Base-by-base conservation (phyloP, 1,284 basidiomycete species). In the Melampsora larici-populina region DNA sequence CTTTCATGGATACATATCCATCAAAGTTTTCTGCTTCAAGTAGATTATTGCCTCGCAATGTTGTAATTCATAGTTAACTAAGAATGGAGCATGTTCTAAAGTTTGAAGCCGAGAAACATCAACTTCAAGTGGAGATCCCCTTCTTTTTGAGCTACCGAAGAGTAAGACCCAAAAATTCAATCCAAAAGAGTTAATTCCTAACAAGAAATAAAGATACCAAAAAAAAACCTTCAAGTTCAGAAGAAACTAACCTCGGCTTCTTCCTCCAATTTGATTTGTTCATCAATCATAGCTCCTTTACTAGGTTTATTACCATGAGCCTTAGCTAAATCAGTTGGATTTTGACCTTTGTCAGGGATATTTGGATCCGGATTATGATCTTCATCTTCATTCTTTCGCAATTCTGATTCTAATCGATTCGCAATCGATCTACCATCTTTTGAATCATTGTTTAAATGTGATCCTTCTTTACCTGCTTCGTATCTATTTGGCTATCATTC, bases 201-300 rank as follows among this genome's bases (percentile, higher is more conserved):
- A 72, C 40, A 18, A 1, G 58, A 24, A 29, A 0, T n/a, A 46
- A 31, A 18, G n/a, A 17, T 36, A 60, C 24, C 24, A n/a, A 5
- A 49, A 36, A 26, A n/a, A 29, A n/a, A n/a, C n/a, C n/a, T n/a
- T n/a, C n/a, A n/a, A n/a, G n/a, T 29, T 49, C 7, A 17, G 29
- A 51, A 31, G 2, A 51, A 40, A 46, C 65, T 29, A 9, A 76
- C 73, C 65, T 68, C 51, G 15, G 64, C 65, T 33, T 76, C 73
- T 62, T 83, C 82, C 73, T 83, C 82, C 72, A 80, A 73, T 77
- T 82, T 80, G 70, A 83, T 79, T 77, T 81, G 76, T 58, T 82
- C 81, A 70, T 83, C 82, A 49, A 83, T 81, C 77, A 80, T 79
- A 26, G 82, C 82, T 18, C 82, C 82, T 5, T 79, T 78, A 3